Conservation (phyloP, 495 filamentous ascomycete genomes). For the Daldinia grandis region DNA sequence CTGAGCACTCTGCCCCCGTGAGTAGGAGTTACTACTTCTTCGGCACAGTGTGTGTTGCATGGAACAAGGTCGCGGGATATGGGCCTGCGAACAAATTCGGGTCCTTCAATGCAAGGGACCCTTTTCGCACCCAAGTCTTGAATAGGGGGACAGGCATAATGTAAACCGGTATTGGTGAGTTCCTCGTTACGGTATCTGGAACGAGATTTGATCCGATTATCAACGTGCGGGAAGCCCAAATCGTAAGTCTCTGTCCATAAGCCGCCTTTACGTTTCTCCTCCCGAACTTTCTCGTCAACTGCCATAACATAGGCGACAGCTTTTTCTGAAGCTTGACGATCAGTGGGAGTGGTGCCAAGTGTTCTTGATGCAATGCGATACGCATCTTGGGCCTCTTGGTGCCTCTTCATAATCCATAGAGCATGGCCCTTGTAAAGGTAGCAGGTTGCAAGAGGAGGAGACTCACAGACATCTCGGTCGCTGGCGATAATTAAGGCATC, state of each 20-base stretch:
- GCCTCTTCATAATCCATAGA: constrained; percentile 13
- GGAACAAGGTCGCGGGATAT: background rate
- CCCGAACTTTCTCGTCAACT: constrained; percentile 16
- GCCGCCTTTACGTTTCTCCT: constrained; percentile 17
- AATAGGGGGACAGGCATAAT: constrained; percentile 4
- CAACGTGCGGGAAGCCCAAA: background rate
- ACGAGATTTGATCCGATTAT: background rate
- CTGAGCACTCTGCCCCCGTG: background rate
- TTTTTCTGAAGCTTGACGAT: constrained; percentile 17
- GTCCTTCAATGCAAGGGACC: background rate
- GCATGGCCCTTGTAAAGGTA: constrained; percentile 34
- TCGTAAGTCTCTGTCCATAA: constrained; percentile 14
- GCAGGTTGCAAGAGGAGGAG: constrained; percentile 32
- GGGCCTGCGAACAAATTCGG: background rate
- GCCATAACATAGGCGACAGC: background rate
- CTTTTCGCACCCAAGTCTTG: background rate
- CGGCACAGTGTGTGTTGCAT: background rate
- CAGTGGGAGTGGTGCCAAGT: background rate
- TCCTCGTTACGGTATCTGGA: background rate
- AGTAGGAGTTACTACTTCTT: background rate
- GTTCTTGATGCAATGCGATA: constrained; percentile 19
- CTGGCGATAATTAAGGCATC: constrained; percentile 30
- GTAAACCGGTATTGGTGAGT: background rate
- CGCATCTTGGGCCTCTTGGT: constrained; percentile 17
- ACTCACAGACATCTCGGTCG: constrained; percentile 36